These are phyloP conservation scores for Aspergillus felis DNA, from an alignment of 2,329 filamentous ascomycete species.

Conservation along the genomic window DNA sequence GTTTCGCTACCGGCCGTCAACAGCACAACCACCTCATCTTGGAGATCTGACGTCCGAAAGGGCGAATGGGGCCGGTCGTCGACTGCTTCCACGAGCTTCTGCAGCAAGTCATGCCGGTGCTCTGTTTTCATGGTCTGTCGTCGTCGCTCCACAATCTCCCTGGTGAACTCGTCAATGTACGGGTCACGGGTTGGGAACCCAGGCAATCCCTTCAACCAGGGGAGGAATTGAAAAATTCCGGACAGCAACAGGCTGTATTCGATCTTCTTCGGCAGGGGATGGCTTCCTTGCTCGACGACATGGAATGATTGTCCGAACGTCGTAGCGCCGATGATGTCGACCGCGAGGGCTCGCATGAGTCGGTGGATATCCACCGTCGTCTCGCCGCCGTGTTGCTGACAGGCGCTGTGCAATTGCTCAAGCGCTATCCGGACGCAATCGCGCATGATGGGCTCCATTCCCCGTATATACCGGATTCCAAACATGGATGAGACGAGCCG, in stretches of 20 bases:
- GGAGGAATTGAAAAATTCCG: not conserved
- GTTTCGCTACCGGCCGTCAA: not conserved
- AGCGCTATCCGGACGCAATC: not conserved
- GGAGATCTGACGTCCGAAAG: not conserved
- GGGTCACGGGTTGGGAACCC: not conserved
- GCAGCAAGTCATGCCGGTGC: not conserved
- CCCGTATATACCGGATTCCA: not conserved
- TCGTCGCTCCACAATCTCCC: not conserved
- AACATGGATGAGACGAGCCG: constrained; percentile 1
- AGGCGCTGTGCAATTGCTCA: not conserved
- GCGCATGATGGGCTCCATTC: not conserved
- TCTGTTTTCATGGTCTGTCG: not conserved
- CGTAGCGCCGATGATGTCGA: constrained; percentile 1
- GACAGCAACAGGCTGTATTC: not conserved
- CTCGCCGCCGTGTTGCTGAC: not conserved
- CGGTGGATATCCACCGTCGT: not conserved
- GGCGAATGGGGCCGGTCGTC: not conserved
- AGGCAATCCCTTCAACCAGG: not conserved
- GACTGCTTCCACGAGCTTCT: not conserved
- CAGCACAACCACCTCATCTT: not conserved
- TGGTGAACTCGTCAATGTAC: not conserved
- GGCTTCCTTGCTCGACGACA: not conserved
- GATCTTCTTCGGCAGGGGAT: not conserved
- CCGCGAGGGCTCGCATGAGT: not conserved
- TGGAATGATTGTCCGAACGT: not conserved